A percentile compares a stretch with the other conserved stretches of the same genome.
These are phyloP conservation scores for Drosera capensis DNA, from an alignment of 148 eudicot genomes.

Conservation along the genomic window DNA sequence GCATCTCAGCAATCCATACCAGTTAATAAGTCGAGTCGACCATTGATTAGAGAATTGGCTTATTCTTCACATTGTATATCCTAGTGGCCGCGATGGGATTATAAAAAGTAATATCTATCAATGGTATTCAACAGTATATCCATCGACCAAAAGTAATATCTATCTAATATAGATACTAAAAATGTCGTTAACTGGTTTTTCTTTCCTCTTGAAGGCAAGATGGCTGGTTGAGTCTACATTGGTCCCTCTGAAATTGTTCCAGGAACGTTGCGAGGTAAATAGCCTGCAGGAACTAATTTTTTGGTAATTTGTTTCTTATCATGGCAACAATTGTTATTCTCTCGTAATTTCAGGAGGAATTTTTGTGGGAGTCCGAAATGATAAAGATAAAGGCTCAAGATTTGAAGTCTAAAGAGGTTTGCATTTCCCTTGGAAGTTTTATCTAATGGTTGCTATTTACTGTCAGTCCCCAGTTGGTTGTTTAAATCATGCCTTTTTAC, in stretches of 20 bases:
- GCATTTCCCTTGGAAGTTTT: too few species aligned
- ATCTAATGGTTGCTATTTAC: too few species aligned
- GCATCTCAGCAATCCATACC: too few species aligned
- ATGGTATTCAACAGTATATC: background rate
- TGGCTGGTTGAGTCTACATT: constrained; percentile 88
- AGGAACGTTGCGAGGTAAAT: constrained; percentile 97
- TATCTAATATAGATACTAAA: background rate
- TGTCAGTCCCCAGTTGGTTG: too few species aligned
- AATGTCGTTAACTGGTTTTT: constrained; percentile 1
- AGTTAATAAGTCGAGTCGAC: too few species aligned
- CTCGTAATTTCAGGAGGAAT: constrained; percentile 57
- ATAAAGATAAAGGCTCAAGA: constrained; percentile 95
- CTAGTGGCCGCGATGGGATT: too few species aligned
- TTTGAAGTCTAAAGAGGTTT: constrained; percentile 95
- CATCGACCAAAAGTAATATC: background rate
- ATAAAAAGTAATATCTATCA: too few species aligned
- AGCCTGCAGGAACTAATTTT: background rate
- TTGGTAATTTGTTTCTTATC: background rate
- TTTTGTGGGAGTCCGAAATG: constrained; percentile 94
- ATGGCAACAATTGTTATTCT: background rate
- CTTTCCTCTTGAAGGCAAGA: constrained; percentile 43
- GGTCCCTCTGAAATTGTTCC: constrained; percentile 75
- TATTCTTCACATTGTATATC: too few species aligned
- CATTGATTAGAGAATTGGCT: too few species aligned
- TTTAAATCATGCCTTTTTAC: too few species aligned